These are phyloP conservation scores for Saturnispora halmiae DNA, from an alignment of 805 yeast species.

Conservation along the genomic window DNA sequence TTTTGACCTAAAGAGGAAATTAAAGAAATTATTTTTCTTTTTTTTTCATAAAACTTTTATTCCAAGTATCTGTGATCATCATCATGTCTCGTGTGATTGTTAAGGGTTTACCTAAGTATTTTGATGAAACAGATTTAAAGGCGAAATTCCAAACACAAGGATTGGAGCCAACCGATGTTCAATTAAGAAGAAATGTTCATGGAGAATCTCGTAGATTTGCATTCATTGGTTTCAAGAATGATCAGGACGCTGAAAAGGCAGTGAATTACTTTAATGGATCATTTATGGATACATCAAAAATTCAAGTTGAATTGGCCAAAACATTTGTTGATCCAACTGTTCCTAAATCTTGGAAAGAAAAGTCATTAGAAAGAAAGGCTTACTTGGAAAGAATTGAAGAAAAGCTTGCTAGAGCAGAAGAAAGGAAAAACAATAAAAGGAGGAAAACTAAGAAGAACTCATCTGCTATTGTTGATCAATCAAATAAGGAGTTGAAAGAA, in stretches of 20 bases:
- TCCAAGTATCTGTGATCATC: too few species aligned
- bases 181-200: constrained; percentile 65
- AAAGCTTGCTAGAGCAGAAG: constrained; percentile 40
- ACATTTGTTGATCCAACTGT: constrained; percentile 77
- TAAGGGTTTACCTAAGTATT: constrained; percentile 75
- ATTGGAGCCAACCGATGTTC: constrained; percentile 64
- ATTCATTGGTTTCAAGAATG: constrained; percentile 75
- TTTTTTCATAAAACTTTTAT: background rate
- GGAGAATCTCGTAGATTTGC: constrained; percentile 93
- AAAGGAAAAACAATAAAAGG: constrained; percentile 32
- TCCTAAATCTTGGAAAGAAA: constrained; percentile 56
- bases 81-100: constrained; percentile 83
- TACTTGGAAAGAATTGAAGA: constrained; percentile 42
- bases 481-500: constrained; percentile 62
- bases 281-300: constrained; percentile 72
- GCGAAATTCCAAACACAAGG: constrained; percentile 54
- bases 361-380: constrained; percentile 41
- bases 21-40: background rate
- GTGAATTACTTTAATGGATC: constrained; percentile 66
- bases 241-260: constrained; percentile 68
- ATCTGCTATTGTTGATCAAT: constrained; percentile 54
- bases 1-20: background rate
- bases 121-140: constrained; percentile 62
- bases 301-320: constrained; percentile 76
- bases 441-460: constrained; percentile 27